Percentiles rank a stretch among this genome's conserved stretches.
phyloP scores from a whole-genome alignment of 768 basidiomycete species.

The Aureoboletus auriporus region DNA sequence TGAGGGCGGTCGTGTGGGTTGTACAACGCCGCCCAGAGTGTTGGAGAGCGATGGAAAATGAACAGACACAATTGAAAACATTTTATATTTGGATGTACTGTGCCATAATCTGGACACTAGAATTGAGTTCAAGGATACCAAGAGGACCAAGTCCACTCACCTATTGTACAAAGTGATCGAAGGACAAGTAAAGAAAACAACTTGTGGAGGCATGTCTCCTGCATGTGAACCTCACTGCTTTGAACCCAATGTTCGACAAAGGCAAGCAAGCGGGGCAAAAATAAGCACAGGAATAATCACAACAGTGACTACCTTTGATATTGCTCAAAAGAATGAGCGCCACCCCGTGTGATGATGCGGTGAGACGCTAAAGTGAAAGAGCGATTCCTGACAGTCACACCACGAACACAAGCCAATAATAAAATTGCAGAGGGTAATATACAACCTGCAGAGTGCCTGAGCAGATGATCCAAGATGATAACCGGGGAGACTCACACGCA shows the following conservation, averaged over 20 bases:
- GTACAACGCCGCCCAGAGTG: slow-evolving; percentile 88
- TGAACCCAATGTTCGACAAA: slow-evolving; percentile 23
- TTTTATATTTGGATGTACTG: slow-evolving; percentile 3
- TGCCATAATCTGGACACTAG: background rate
- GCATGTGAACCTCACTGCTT: slow-evolving; percentile 49
- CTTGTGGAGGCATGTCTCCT: slow-evolving; percentile 34
- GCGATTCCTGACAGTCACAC: slow-evolving; percentile 31
- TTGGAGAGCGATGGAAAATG: slow-evolving; percentile 62
- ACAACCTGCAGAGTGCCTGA: slow-evolving; percentile 27
- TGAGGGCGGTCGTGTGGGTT: slow-evolving; percentile 82
- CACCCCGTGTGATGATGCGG: slow-evolving; percentile 55
- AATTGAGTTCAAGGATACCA: background rate
- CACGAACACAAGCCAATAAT: slow-evolving; percentile 10
- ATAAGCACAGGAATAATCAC: slow-evolving; percentile 30
- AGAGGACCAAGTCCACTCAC: slow-evolving; percentile 11
- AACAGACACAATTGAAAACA: background rate
- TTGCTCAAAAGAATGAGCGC: slow-evolving; percentile 87
- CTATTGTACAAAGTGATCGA: slow-evolving; percentile 1
- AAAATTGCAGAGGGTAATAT: slow-evolving; percentile 33
- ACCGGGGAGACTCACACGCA: slow-evolving; percentile 35
- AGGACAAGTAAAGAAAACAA: background rate
- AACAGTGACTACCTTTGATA: slow-evolving; percentile 35
- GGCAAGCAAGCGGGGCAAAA: slow-evolving; percentile 39
- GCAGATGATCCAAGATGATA: slow-evolving; percentile 15
- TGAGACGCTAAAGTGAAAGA: slow-evolving; percentile 87